Conservation (phyloP, 176 grass and related monocot species). For the Dactylis glomerata region DNA sequence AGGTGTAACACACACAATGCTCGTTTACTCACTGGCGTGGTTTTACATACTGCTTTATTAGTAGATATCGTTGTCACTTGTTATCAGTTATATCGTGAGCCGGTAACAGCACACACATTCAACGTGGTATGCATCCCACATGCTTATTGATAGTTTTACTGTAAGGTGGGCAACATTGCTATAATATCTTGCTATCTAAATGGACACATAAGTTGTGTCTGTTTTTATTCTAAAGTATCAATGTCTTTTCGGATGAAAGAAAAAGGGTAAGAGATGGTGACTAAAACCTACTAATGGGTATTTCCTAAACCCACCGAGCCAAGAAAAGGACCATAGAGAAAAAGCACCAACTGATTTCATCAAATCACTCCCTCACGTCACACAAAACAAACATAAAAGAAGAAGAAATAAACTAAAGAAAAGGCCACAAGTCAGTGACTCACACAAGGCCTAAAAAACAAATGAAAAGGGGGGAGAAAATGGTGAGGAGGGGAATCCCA, state of each 20-base stretch:
- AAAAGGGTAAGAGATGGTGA: not conserved
- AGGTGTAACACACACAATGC: too few species aligned
- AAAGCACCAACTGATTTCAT: not conserved
- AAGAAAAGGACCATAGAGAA: not conserved
- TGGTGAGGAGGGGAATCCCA: conserved; percentile 29
- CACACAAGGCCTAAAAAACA: not conserved
- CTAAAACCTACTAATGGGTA: not conserved
- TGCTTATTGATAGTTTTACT: not conserved
- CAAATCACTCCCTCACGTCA: not conserved
- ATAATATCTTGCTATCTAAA: not conserved
- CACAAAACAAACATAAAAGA: not conserved
- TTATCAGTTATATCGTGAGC: not conserved
- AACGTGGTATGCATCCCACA: not conserved
- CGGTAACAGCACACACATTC: not conserved
- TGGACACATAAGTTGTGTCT: not conserved
- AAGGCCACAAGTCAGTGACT: not conserved
- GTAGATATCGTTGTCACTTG: not conserved
- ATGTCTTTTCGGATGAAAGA: too few species aligned
- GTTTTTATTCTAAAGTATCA: too few species aligned
- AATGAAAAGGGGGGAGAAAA: not conserved
- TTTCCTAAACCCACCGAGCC: conserved; percentile 5
- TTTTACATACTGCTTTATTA: not conserved
- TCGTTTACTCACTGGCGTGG: too few species aligned
- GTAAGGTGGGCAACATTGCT: not conserved
- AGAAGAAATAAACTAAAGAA: not conserved